A percentile compares a stretch with the other conserved stretches of the same genome.
phyloP scores from a whole-genome alignment of 2,329 filamentous ascomycete genomes.

The Phaeosphaeriaceae sp. region DNA sequence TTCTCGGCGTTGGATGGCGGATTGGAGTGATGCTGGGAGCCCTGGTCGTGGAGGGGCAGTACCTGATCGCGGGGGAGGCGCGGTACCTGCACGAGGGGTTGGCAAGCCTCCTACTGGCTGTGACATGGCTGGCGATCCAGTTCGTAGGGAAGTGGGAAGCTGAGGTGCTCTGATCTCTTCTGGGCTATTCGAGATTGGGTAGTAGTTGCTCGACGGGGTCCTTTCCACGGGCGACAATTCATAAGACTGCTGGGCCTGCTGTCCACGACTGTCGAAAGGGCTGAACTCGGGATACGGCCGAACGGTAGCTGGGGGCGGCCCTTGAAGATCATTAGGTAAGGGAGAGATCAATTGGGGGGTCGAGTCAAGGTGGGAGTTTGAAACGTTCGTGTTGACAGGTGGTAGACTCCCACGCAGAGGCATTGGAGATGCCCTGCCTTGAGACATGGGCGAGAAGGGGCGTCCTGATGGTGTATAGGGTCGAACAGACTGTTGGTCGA shows the following conservation, averaged over 20 bases:
- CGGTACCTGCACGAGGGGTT: conserved; percentile 23
- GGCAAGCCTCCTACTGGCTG: conserved; percentile 26
- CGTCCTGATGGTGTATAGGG: conserved; percentile 31
- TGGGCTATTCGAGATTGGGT: conserved; percentile 24
- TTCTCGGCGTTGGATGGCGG: conserved; percentile 46
- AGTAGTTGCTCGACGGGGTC: conserved; percentile 29
- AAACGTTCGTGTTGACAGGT: conserved; percentile 38
- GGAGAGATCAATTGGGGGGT: conserved; percentile 32
- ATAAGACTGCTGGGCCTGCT: conserved; percentile 34
- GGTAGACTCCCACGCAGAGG: conserved; percentile 34
- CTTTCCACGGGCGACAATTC: conserved; percentile 45
- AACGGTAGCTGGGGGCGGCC: conserved; percentile 13
- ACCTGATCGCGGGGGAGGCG: conserved; percentile 28
- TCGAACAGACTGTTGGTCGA: conserved; percentile 26
- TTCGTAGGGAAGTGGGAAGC: conserved; percentile 31
- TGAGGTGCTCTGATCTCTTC: conserved; percentile 34
- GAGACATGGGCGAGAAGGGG: conserved; percentile 38
- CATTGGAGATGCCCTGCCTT: conserved; percentile 37
- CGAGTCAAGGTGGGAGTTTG: conserved; percentile 29
- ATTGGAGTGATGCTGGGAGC: conserved; percentile 41
- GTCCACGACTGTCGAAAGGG: conserved; percentile 39
- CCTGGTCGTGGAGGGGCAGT: conserved; percentile 43
- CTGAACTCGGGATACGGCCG: conserved; percentile 38
- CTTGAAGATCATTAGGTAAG: conserved; percentile 22
- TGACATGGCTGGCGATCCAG: conserved; percentile 37